Base-by-base conservation (phyloP, 2,329 filamentous ascomycete species). In the Phialophora macrospora region DNA sequence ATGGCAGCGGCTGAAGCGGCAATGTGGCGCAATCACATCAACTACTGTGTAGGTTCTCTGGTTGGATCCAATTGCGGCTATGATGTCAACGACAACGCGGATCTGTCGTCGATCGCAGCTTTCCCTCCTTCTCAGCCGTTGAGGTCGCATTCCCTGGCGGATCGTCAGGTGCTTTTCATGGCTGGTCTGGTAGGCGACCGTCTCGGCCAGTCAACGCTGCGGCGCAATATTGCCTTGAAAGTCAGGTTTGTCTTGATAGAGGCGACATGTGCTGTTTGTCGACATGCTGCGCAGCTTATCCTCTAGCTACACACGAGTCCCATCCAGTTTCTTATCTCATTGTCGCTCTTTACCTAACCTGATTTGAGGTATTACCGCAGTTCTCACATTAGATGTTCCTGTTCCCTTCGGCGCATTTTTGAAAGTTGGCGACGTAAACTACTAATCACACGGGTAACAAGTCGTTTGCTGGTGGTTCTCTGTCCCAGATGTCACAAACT, bases 401-500 rank as follows among this genome's bases (percentile, higher is more conserved):
- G 38, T 44, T n/a, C 7, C 17, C 38, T 44, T n/a, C 17, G 38
- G 6, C 38, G 38, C 38, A 44, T n/a, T 44, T 2, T 17, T 26
- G 7, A n/a, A 26, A 49, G 32, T 22, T 58, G 44, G 17, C 51
- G 67, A 67, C 60, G 61, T 59, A 55, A 62, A 30, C 28, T 34
- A 22, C 44, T 28, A 38, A 61, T 56, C 55, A 48, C 44, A 59
- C 38, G 56, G 14, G 46, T 30, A 44, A 14, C 58, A 54, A 17
- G 1, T 4, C 6, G 46, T 22, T 44, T 55, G 28, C 0, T 1
- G 4, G 26, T 17, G 17, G 11, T 48, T 49, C 24, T 48, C 48
- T 34, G 24, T 12, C 24, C 32, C 55, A 44, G 49, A 71, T 71
- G 70, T 66, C 63, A 51, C 64, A 68, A 44, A 70, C 70, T 44